Base-by-base conservation (phyloP, 2,329 filamentous ascomycete genomes). In the Amauroascus verrucosus region DNA sequence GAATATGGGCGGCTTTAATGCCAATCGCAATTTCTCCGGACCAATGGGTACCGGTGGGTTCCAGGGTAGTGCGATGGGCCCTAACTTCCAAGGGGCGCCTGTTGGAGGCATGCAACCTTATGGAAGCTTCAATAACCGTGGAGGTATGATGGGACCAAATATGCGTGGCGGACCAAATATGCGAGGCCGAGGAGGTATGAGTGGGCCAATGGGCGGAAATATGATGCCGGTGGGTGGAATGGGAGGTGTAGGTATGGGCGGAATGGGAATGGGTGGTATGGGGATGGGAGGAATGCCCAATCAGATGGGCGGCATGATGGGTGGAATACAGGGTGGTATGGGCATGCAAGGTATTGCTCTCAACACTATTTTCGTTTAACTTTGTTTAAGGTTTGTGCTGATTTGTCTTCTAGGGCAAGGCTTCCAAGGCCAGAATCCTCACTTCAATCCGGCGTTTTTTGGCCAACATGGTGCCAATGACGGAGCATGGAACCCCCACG, bases 401-500 rank as follows among this genome's bases (percentile, higher is more conserved):
- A 53, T 32, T 33, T 13, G 11, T 18, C 4, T 54, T 56, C 6
- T 61, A 62, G 57, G 56, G 49, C 59, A 61, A 70, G 73, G 70
- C 45, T 88, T 88, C 68, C 81, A 82, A 70, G 80, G 77, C 56
- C 82, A 84, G 72, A 80, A 80, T 63, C 77, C 78, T 52, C 80
- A 83, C 63, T 91, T 89, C 70, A 86, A 85, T 64, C 80, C 83
- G 35, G 80, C 77, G 54, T 89, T 88, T 72, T 91, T 88, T 67
- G 74, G 75, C 46, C 74, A 75, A 53, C 72, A 72, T 48, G 70
- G 71, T 54, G 70, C 65, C 38, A 69, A 70, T 30, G 72, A 72
- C 41, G 83, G 83, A 53, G 82, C 81, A 69, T 86, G 86, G 75
- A 91, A 91, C 63, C 87, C 87, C 5, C 87, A 91, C 61, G 86